Conservation (phyloP, 2,329 filamentous ascomycete species). For the Epichloe uncinata region DNA sequence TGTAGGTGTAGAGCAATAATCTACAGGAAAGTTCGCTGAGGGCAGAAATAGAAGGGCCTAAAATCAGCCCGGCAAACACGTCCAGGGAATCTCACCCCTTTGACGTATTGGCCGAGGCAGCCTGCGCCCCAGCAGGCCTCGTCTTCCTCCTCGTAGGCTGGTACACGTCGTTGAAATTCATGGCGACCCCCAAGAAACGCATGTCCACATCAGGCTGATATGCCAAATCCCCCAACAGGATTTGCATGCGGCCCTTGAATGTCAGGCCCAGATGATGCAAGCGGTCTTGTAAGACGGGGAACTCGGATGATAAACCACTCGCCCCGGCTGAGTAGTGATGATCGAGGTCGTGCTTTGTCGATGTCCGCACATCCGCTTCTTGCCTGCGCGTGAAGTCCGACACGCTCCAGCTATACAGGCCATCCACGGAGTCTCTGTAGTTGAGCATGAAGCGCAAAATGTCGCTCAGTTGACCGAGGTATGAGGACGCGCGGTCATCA, state of each 20-base stretch:
- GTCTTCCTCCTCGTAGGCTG: conserved; percentile 57
- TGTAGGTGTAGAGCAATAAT: not conserved
- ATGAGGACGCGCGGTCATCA: conserved; percentile 64
- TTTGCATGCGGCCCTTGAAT: conserved; percentile 65
- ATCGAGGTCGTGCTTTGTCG: conserved; percentile 31
- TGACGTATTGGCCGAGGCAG: conserved; percentile 13
- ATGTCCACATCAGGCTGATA: conserved; percentile 93
- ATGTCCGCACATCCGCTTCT: conserved; percentile 64
- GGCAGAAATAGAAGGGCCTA: not conserved
- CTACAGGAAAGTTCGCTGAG: not conserved
- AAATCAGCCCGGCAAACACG: not conserved
- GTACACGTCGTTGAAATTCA: conserved; percentile 99
- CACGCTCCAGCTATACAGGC: conserved; percentile 86
- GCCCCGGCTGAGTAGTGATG: conserved; percentile 14
- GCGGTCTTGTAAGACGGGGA: conserved; percentile 62
- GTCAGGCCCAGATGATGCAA: conserved; percentile 59
- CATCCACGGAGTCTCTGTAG: conserved; percentile 88
- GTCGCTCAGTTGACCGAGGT: conserved; percentile 83
- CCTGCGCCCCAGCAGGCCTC: conserved; percentile 16
- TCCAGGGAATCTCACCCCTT: conserved; percentile 12
- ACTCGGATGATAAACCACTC: conserved; percentile 49
- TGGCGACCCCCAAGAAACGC: conserved; percentile 87
- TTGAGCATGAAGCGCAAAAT: conserved; percentile 86
- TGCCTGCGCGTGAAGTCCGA: conserved; percentile 90
- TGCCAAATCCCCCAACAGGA: conserved; percentile 76